Evolutionary conservation across 202 grass and related monocot species (phyloP), one percentile per base, ranked within the genome.

Genomic region (Eragrostis tef): DNA sequence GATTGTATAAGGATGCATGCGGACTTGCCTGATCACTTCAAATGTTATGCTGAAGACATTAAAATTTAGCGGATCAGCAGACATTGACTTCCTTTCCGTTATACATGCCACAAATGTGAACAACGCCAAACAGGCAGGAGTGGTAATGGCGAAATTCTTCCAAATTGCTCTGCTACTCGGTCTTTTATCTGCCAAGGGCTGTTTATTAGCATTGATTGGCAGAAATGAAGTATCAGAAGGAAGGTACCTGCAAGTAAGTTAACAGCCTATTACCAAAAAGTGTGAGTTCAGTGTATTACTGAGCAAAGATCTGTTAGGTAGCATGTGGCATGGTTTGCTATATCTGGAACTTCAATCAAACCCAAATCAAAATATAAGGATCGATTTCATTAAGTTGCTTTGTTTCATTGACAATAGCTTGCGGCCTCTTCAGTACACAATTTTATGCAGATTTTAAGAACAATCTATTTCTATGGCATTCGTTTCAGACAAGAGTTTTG

Each of bases 21-120:
- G 65, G n/a, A n/a, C 73, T 75, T 86, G 67, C 83, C 87, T 86
- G 41, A 78, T 78, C 7, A 89, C 79, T 78, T 89, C 73, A 21
- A 89, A 81, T 63, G 67, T 43, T 31, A 86, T 43, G 17, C 73
- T 79, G 83, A 86, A 78, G 27, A n/a, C n/a, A n/a, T n/a, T n/a
- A n/a, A n/a, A n/a, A n/a, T n/a, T n/a, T n/a, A n/a, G n/a, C n/a
- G 83, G 83, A 57, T 89, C 87, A 0, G 49, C 57, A 6, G 50
- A 67, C n/a, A 86, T 73, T 16, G 73, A 61, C 66, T 66, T 86
- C 60, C 87, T 86, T 50, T 89, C 87, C 7, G 71, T 79, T 48
- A 89, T 78, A 36, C 87, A 89, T 53, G 75, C 54, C 25, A 86
- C 21, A 64, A 85, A 53, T 75, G 68, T 82, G 73, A 89, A 79